Percentiles rank a stretch among this genome's conserved stretches.
Conservation (phyloP, 2,329 filamentous ascomycete genomes). For the Diplodia mutila region DNA sequence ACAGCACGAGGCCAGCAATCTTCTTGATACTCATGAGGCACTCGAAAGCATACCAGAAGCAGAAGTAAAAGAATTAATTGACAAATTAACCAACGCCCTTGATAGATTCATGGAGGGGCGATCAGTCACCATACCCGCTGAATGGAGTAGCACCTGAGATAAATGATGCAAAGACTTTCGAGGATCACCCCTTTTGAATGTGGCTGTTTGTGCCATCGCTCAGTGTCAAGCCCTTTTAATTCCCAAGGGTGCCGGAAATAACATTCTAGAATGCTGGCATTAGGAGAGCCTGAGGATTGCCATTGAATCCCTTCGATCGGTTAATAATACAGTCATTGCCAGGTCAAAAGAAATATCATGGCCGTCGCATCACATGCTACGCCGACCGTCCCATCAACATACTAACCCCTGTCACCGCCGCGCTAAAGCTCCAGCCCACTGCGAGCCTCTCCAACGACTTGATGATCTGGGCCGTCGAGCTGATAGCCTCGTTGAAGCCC, state of each 20-base stretch:
- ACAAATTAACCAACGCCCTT: background rate
- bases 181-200: too few relatives aligned
- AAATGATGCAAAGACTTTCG: too few relatives aligned
- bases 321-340: background rate
- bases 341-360: background rate
- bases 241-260: too few relatives aligned
- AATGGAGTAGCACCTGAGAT: too few relatives aligned
- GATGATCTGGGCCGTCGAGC: conserved; percentile 10
- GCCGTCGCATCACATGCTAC: background rate
- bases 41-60: background rate
- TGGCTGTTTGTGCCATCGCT: too few relatives aligned
- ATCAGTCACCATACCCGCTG: too few relatives aligned
- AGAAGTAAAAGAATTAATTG: background rate
- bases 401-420: background rate
- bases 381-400: background rate
- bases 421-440: conserved; percentile 1
- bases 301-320: background rate
- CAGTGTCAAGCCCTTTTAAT: too few relatives aligned
- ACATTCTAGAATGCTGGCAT: too few relatives aligned
- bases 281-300: background rate
- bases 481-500: conserved; percentile 43
- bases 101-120: too few relatives aligned
- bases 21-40: background rate
- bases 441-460: conserved; percentile 7
- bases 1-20: background rate